Conservation (phyloP, 345 rosid species). For the Erucastrum elatum region DNA sequence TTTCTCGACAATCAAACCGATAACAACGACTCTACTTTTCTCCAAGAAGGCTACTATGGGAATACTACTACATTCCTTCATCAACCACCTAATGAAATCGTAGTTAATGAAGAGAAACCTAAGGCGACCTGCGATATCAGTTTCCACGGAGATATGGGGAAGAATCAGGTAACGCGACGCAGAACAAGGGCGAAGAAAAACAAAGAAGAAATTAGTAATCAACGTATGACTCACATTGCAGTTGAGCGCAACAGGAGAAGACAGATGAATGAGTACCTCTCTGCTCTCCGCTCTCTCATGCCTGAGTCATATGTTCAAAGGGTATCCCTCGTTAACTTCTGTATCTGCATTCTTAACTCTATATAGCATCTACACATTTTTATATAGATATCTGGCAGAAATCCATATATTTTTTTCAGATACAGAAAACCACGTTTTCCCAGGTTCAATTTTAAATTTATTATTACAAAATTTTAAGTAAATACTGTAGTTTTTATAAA, state of each 20-base stretch:
- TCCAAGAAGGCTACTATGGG: conserved; percentile 34
- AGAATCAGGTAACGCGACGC: conserved; percentile 53
- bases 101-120: neutral
- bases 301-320: conserved; percentile 83
- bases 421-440: neutral
- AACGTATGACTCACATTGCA: conserved; percentile 97
- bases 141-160: conserved; percentile 7
- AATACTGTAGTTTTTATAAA: neutral
- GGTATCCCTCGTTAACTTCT: conserved; percentile 43
- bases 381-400: neutral
- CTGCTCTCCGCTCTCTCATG: conserved; percentile 78
- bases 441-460: neutral
- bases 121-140: neutral
- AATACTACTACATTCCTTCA: conserved; percentile 2
- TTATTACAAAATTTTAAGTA: neutral
- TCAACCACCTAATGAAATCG: conserved; percentile 19
- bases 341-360: neutral
- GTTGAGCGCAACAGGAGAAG: conserved; percentile 94
- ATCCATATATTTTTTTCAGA: neutral
- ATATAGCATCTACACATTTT: neutral
- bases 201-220: conserved; percentile 81
- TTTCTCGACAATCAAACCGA: conserved; percentile 50
- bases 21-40: conserved; percentile 13
- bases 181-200: conserved; percentile 64
- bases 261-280: conserved; percentile 89